These are phyloP conservation scores for Penicillium decumbens DNA, from an alignment of 2,329 filamentous ascomycete genomes.

Conservation along the genomic window DNA sequence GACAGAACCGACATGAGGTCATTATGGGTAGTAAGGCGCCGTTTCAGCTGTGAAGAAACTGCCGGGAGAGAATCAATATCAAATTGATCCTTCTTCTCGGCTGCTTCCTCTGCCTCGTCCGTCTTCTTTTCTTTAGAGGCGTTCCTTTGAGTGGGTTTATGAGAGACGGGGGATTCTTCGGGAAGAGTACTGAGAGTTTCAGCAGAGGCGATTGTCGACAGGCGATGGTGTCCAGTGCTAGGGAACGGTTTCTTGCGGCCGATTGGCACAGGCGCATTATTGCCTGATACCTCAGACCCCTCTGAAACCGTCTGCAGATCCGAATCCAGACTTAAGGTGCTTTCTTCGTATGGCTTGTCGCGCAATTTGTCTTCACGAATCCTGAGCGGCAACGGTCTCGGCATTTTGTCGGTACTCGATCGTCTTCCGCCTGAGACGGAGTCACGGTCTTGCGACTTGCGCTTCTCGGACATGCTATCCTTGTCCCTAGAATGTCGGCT, in stretches of 20 bases:
- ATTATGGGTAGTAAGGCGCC: conserved; percentile 81
- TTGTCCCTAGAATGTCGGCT: conserved; percentile 22
- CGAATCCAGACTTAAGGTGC: conserved; percentile 25
- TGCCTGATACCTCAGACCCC: conserved; percentile 35
- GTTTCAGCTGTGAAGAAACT: conserved; percentile 54
- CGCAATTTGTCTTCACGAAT: conserved; percentile 13
- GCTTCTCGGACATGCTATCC: conserved; percentile 13
- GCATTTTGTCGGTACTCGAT: conserved; percentile 20
- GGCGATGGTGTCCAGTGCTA: conserved; percentile 49
- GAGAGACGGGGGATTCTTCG: conserved; percentile 15
- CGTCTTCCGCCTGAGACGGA: conserved; percentile 14
- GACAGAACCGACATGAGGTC: conserved; percentile 93
- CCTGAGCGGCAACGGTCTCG: conserved; percentile 10
- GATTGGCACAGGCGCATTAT: conserved; percentile 39
- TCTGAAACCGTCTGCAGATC: conserved; percentile 33
- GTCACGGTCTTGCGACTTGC: conserved; percentile 10
- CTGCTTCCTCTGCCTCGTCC: conserved; percentile 18
- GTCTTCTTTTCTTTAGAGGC: not conserved
- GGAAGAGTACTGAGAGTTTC: conserved; percentile 46
- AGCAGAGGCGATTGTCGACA: conserved; percentile 57
- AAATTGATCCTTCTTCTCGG: conserved; percentile 42
- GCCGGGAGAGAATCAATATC: conserved; percentile 43
- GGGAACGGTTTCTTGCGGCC: conserved; percentile 47
- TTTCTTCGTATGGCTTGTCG: conserved; percentile 21
- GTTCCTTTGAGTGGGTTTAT: not conserved